These are phyloP conservation scores for Venturia effusa DNA, from an alignment of 2,329 filamentous ascomycete genomes.

Conservation along the genomic window DNA sequence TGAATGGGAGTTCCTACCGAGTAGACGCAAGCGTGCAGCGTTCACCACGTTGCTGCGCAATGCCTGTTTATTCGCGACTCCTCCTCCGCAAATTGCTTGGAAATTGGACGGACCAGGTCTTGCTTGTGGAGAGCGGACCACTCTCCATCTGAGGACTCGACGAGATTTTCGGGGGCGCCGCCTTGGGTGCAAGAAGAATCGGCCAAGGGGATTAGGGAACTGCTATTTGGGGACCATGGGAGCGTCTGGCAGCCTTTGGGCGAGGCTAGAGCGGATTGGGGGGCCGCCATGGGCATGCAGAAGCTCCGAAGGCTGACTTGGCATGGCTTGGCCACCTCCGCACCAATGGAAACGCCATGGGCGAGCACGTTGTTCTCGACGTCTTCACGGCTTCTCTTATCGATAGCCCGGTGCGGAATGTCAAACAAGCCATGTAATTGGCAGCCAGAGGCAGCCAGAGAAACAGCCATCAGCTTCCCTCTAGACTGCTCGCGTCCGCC, in stretches of 20 bases:
- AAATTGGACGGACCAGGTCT: not conserved
- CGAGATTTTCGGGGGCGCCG: not conserved
- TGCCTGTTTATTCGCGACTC: not conserved
- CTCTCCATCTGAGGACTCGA: not conserved
- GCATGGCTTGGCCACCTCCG: not conserved
- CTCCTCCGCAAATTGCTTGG: conserved; percentile 4
- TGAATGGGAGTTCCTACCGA: not conserved
- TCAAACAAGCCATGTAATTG: too few relatives aligned
- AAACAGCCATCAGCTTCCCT: too few relatives aligned
- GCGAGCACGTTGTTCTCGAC: not conserved
- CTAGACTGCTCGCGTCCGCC: too few relatives aligned
- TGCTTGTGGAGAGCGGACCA: not conserved
- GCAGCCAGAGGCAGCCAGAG: too few relatives aligned
- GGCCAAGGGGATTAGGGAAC: not conserved
- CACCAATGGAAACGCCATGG: not conserved
- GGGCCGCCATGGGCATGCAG: not conserved
- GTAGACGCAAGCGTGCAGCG: not conserved
- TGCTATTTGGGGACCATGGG: not conserved
- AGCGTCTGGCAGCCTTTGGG: not conserved
- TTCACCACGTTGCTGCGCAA: not conserved
- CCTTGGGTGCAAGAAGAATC: not conserved
- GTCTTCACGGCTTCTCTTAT: not conserved
- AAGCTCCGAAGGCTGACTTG: not conserved
- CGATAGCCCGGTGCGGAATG: not conserved
- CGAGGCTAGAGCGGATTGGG: not conserved